phyloP scores from a whole-genome alignment of 1,139 yeast species.

The Candida tetrigidarum region DNA sequence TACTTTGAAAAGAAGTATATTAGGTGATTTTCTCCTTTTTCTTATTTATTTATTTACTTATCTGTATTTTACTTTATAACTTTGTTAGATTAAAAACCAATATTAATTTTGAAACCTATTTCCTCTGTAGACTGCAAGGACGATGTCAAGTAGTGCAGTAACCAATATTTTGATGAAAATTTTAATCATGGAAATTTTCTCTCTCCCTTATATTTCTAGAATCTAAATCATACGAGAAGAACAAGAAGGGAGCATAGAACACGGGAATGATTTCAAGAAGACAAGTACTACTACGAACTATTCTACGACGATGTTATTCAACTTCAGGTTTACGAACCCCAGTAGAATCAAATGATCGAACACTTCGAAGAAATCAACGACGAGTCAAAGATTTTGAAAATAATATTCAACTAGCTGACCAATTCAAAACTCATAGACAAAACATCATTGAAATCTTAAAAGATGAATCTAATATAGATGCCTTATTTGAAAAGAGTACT shows the following conservation, averaged over 20 bases:
- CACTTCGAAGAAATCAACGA: slow-evolving; percentile 11
- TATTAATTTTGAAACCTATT: no score
- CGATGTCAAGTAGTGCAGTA: no score
- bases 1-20: slow-evolving; percentile 71
- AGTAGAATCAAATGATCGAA: not conserved
- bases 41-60: not conserved
- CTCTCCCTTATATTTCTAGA: no score
- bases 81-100: not conserved
- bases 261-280: slow-evolving; percentile 2
- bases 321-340: not conserved
- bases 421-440: slow-evolving; percentile 22
- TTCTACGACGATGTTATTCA: slow-evolving; percentile 5
- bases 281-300: not conserved
- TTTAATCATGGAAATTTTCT: no score
- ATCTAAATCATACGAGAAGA: not conserved
- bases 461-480: slow-evolving; percentile 19
- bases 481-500: slow-evolving; percentile 17
- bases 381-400: slow-evolving; percentile 14
- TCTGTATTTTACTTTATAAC: not conserved
- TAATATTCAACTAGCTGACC: slow-evolving; percentile 17
- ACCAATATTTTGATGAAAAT: no score
- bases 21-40: slow-evolving; percentile 29
- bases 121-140: no score
- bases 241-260: not conserved
- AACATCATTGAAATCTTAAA: slow-evolving; percentile 23